phyloP scores from a whole-genome alignment of 2,329 filamentous ascomycete genomes.

The Lizonia empirigonia region DNA sequence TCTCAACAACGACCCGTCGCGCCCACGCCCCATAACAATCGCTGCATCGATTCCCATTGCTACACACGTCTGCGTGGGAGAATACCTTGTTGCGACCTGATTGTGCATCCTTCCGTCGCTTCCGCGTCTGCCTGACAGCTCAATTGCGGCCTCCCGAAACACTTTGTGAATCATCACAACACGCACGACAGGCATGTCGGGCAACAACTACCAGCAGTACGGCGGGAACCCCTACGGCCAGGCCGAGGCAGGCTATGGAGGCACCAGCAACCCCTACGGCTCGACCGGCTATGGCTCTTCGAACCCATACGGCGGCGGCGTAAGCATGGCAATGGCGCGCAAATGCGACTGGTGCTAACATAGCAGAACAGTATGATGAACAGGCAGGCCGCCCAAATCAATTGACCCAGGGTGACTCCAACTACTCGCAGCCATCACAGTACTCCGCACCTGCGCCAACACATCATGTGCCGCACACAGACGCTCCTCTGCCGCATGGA shows the following conservation, averaged over 20 bases:
- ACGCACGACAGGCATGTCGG: conserved; percentile 32
- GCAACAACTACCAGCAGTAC: conserved; percentile 60
- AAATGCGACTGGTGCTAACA: conserved; percentile 15
- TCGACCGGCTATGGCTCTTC: conserved; percentile 38
- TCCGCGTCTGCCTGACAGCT: conserved; percentile 31
- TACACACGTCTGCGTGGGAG: not conserved
- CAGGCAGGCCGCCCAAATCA: conserved; percentile 33
- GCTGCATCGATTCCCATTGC: conserved; percentile 13
- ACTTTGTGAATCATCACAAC: conserved; percentile 19
- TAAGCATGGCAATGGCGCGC: conserved; percentile 24
- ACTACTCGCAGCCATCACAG: conserved; percentile 48
- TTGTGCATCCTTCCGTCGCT: conserved; percentile 35
- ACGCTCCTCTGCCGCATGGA: conserved; percentile 20
- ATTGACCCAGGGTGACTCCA: conserved; percentile 42
- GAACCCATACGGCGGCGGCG: conserved; percentile 40
- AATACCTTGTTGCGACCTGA: conserved; percentile 11
- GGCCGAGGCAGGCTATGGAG: conserved; percentile 43
- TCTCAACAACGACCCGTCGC: conserved; percentile 21
- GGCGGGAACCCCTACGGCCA: conserved; percentile 66
- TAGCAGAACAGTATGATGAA: conserved; percentile 29
- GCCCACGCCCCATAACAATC: conserved; percentile 10
- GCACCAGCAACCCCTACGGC: conserved; percentile 48
- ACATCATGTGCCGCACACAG: conserved; percentile 34
- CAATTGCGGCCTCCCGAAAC: conserved; percentile 28
- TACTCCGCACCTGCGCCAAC: conserved; percentile 37